phyloP scores from a whole-genome alignment of 257 asterid species.

The Ballota nigra region DNA sequence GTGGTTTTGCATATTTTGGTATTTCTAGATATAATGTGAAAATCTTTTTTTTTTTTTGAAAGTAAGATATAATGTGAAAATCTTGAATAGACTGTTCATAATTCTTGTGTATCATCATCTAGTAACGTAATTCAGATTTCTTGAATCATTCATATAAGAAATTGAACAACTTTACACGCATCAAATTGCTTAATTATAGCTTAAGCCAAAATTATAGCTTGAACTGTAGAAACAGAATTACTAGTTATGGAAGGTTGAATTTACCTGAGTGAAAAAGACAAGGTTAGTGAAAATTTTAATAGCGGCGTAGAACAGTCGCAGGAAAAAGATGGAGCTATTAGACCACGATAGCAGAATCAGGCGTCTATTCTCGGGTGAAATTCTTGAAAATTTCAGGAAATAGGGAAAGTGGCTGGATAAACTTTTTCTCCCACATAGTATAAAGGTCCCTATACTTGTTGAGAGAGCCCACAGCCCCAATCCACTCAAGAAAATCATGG shows the following conservation, averaged over 20 bases:
- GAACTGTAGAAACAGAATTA: neutral
- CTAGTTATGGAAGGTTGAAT: neutral
- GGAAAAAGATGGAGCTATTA: constrained; percentile 37
- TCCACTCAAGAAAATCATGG: constrained; percentile 38
- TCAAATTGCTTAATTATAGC: neutral
- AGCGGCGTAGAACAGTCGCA: constrained; percentile 42
- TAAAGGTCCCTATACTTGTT: constrained; percentile 62
- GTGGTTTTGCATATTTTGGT: neutral
- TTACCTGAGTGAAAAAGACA: constrained; percentile 65
- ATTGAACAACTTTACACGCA: neutral
- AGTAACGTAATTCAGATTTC: neutral
- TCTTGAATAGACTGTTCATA: neutral
- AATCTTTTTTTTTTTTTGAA: too few relatives aligned
- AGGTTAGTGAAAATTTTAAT: constrained; percentile 48
- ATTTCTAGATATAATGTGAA: neutral
- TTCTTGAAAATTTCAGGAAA: constrained; percentile 45
- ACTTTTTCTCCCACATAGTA: constrained; percentile 56
- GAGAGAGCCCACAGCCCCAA: constrained; percentile 50
- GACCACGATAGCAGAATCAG: constrained; percentile 62
- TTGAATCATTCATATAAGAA: neutral
- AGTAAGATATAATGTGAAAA: neutral
- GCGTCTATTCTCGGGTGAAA: constrained; percentile 38
- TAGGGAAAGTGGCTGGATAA: constrained; percentile 53
- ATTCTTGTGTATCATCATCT: neutral
- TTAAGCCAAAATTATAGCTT: neutral